Base-by-base conservation (phyloP, 2,329 filamentous ascomycete species). In the Helotiales sp. region DNA sequence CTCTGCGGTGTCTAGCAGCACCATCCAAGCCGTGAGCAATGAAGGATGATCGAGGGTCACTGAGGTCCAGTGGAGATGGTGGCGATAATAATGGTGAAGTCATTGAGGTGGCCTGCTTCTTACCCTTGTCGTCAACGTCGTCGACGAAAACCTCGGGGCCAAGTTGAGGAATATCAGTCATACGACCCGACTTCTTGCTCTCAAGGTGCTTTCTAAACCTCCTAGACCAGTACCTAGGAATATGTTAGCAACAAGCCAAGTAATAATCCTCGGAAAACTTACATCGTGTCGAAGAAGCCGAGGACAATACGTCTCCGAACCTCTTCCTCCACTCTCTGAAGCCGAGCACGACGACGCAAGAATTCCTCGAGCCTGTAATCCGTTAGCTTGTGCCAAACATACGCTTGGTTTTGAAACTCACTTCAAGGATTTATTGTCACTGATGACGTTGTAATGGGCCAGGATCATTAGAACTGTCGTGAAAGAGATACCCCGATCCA, bases 361-460 rank as follows among this genome's bases (percentile, higher is more conserved):
- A 96, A 99, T 71, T 99, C 95, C 69, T 99, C 95, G 2, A 99
- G 82, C 61, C 91, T 91, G 36, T 24, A 53, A 44, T 33, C 55
- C 58, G 69, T 78, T 69, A 74, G 68, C 52, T 27, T 22, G 5
- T n/a, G 10, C 25, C 15, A 49, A 52, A 58, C 46, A 59, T 36
- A 27, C 8, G 15, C n/a, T 24, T 44, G 36, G 13, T 2, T 13
- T 25, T 9, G 3, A 15, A 25, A 74, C 77, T 71, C 77, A 90
- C 87, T 83, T 88, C 70, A 99, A 77, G 74, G 92, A 96, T 80
- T 97, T 97, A 77, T 89, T 97, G 74, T 99, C 95, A 66, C 88
- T 96, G 72, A 99, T 99, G 69, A 99, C 92, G 69, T 98, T 99
- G 80, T 99, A 96, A 74, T 99, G 95, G 31, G 96, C 93, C 57